These are phyloP conservation scores for Diaporthe caulivora DNA, from an alignment of 2,329 filamentous ascomycete species.

Conservation along the genomic window DNA sequence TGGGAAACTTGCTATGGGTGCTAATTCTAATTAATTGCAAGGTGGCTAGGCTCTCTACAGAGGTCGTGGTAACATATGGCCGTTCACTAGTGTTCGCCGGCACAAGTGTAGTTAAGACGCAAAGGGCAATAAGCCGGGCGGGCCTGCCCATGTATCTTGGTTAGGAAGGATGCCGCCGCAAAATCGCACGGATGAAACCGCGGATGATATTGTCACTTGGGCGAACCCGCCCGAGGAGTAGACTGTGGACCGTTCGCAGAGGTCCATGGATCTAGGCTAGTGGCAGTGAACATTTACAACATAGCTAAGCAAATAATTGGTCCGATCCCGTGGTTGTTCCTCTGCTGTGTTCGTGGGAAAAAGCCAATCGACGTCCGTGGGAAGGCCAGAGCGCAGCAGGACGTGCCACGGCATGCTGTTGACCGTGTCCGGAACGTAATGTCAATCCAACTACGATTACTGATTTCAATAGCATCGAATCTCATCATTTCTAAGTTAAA, in stretches of 20 bases:
- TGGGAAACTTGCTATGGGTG: not conserved
- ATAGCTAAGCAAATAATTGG: accelerated
- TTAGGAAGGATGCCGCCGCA: slow-evolving; percentile 4
- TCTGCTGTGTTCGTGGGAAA: not conserved
- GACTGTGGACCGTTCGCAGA: accelerated
- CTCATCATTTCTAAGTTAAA: not conserved
- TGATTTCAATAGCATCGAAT: not conserved
- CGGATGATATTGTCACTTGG: too few relatives aligned
- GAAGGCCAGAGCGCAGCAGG: too few relatives aligned
- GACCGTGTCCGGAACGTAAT: not conserved
- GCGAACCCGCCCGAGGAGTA: too few relatives aligned
- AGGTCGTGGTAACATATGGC: not conserved
- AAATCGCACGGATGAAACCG: not conserved
- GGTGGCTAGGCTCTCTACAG: not conserved
- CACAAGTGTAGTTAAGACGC: not conserved
- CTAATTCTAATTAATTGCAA: too few relatives aligned
- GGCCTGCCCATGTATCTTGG: not conserved
- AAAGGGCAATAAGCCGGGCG: slow-evolving; percentile 10
- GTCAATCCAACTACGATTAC: not conserved
- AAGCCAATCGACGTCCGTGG: not conserved
- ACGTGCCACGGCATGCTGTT: not conserved
- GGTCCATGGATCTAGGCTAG: not conserved
- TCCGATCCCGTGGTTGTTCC: not conserved
- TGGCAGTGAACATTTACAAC: too few relatives aligned
- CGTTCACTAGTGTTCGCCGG: not conserved